These are phyloP conservation scores for Oryza glaberrima DNA, from an alignment of 176 grass and related monocot genomes.

Conservation along the genomic window DNA sequence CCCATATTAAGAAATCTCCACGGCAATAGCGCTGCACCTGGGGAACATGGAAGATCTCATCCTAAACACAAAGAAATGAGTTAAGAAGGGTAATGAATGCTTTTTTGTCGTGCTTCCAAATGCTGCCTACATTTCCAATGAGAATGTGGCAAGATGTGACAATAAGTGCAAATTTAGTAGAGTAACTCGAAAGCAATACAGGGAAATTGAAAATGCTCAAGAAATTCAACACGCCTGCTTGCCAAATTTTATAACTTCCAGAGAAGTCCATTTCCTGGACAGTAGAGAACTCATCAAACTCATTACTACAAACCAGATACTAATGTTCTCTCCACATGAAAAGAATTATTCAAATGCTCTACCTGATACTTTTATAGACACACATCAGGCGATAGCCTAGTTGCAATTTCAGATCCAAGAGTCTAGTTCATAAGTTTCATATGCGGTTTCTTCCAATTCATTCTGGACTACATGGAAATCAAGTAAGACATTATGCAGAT, in stretches of 20 bases:
- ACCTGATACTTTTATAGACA: background rate
- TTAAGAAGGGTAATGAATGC: slow-evolving; percentile 3
- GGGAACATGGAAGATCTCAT: slow-evolving; percentile 97
- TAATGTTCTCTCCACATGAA: background rate
- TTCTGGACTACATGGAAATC: background rate
- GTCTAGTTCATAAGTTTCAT: background rate
- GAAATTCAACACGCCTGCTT: background rate
- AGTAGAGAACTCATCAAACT: background rate
- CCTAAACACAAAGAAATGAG: slow-evolving; percentile 47
- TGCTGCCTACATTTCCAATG: slow-evolving; percentile 1
- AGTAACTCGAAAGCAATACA: background rate
- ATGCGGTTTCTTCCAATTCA: background rate
- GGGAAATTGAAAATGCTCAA: background rate
- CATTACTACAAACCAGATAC: background rate
- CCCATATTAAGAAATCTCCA: slow-evolving; percentile 66
- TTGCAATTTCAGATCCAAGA: background rate
- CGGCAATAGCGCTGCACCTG: slow-evolving; percentile 74
- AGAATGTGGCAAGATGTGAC: background rate
- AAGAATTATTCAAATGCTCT: background rate
- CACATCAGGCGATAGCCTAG: background rate
- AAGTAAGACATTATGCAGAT: background rate
- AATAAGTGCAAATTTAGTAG: background rate
- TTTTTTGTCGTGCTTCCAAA: slow-evolving; percentile 18
- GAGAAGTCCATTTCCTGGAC: slow-evolving; percentile 8
- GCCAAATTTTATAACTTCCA: background rate